Conservation (phyloP, 2,329 filamentous ascomycete genomes). For the Diaporthe citriasiana region DNA sequence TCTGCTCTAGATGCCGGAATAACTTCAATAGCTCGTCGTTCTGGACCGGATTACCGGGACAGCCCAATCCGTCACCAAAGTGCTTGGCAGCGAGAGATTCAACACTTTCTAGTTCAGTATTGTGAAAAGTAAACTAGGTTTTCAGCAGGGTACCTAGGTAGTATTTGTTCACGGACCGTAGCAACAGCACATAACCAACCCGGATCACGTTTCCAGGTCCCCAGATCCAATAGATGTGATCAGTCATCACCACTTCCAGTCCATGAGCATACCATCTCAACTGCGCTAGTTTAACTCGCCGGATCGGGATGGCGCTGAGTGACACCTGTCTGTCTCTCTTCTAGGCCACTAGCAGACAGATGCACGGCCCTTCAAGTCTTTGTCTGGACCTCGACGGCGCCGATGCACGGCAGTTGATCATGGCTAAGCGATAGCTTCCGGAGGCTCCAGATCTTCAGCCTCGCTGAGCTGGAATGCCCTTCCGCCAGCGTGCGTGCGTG, state of each 20-base stretch:
- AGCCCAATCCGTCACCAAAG: neutral
- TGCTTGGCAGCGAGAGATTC: neutral
- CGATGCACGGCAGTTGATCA: neutral
- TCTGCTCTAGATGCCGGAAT: neutral
- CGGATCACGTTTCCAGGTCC: neutral
- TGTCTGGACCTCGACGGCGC: slow-evolving; percentile 22
- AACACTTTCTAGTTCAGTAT: neutral
- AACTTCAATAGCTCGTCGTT: neutral
- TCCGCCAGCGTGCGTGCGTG: neutral
- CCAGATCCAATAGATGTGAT: neutral
- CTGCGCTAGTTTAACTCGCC: neutral
- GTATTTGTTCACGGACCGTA: neutral
- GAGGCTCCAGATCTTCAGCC: neutral
- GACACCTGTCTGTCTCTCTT: neutral
- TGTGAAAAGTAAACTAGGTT: too few relatives aligned
- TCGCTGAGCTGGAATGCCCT: neutral
- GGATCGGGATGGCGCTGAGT: slow-evolving; percentile 4
- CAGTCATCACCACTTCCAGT: neutral
- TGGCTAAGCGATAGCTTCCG: neutral
- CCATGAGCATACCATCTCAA: neutral
- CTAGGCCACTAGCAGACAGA: neutral
- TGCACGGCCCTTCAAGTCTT: slow-evolving; percentile 22
- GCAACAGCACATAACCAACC: neutral
- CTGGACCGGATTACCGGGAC: neutral
- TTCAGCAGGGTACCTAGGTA: neutral